These are phyloP conservation scores for Vitis hybrid DNA, from an alignment of 177 flowering plant genomes.

Conservation along the genomic window DNA sequence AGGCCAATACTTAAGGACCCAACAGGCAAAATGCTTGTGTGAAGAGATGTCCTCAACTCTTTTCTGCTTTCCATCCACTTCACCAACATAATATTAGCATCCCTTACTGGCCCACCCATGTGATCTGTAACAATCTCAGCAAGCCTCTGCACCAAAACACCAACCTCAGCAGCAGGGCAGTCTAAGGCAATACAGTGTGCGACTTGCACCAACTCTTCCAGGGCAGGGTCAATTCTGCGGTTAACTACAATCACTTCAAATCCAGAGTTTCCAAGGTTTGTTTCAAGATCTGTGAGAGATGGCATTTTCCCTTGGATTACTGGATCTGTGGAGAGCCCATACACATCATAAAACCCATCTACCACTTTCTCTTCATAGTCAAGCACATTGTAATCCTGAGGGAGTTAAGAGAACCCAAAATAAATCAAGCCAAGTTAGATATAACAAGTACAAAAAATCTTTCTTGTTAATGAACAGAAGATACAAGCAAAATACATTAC, in stretches of 20 bases:
- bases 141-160: constrained; percentile 70
- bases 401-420: constrained; percentile 5
- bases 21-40: constrained; percentile 81
- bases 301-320: constrained; percentile 79
- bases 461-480: not conserved
- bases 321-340: constrained; percentile 56
- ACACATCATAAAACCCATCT: constrained; percentile 97
- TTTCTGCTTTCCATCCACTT: constrained; percentile 84
- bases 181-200: constrained; percentile 88
- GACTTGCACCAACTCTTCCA: constrained; percentile 85
- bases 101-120: constrained; percentile 96
- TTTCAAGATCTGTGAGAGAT: constrained; percentile 76
- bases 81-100: constrained; percentile 76
- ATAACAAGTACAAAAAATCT: constrained; percentile 1
- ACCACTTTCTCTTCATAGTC: constrained; percentile 89
- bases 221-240: constrained; percentile 67
- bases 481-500: not conserved
- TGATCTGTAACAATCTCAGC: constrained; percentile 91
- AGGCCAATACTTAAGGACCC: constrained; percentile 85
- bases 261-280: constrained; percentile 53
- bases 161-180: constrained; percentile 52
- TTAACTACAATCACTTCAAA: constrained; percentile 85
- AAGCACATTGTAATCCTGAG: constrained; percentile 85
- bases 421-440: constrained; percentile 5
- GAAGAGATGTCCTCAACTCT: constrained; percentile 77